Percentiles rank a stretch among this genome's conserved stretches.
Evolutionary conservation across 1,139 yeast genomes (phyloP).

Genomic region (Magnusiomyces magnusii): DNA sequence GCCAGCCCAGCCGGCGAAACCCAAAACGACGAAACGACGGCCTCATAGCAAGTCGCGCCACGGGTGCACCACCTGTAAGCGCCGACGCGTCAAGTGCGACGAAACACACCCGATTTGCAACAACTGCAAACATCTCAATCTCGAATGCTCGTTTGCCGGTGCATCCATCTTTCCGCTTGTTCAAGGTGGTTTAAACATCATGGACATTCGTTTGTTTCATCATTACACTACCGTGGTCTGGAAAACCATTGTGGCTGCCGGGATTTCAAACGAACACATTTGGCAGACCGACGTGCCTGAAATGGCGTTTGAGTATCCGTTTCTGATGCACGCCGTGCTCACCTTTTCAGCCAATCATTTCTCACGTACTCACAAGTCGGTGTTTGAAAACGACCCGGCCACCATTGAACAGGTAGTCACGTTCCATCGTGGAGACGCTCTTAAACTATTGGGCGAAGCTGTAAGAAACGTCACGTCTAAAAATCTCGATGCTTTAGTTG

Average conservation of each 20-base stretch:
- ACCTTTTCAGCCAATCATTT: slow-evolving; percentile 92
- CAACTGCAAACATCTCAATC: slow-evolving; percentile 69
- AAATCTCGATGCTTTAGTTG: slow-evolving; percentile 88
- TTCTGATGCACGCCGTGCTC: slow-evolving; percentile 81
- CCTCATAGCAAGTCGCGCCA: slow-evolving; percentile 75
- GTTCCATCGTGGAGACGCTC: slow-evolving; percentile 79
- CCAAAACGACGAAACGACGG: slow-evolving; percentile 27
- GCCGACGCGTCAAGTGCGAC: slow-evolving; percentile 86
- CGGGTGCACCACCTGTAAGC: slow-evolving; percentile 86
- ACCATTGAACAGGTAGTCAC: slow-evolving; percentile 66
- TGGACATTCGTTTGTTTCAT: slow-evolving; percentile 74
- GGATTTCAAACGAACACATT: slow-evolving; percentile 75
- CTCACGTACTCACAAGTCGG: slow-evolving; percentile 51
- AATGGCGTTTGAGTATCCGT: slow-evolving; percentile 82
- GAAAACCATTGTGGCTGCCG: slow-evolving; percentile 82
- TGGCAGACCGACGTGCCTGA: slow-evolving; percentile 87
- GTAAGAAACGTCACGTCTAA: slow-evolving; percentile 75
- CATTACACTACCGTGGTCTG: slow-evolving; percentile 83
- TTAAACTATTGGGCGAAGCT: slow-evolving; percentile 72
- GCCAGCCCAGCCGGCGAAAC: slow-evolving; percentile 4
- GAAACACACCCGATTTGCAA: slow-evolving; percentile 73
- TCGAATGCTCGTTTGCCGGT: slow-evolving; percentile 47
- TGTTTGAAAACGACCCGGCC: slow-evolving; percentile 28
- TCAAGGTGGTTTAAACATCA: slow-evolving; percentile 45
- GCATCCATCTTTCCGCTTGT: slow-evolving; percentile 24